These are phyloP conservation scores for Chrysanthemum lavandulifolium DNA, from an alignment of 129 eudicot genomes.

Conservation along the genomic window DNA sequence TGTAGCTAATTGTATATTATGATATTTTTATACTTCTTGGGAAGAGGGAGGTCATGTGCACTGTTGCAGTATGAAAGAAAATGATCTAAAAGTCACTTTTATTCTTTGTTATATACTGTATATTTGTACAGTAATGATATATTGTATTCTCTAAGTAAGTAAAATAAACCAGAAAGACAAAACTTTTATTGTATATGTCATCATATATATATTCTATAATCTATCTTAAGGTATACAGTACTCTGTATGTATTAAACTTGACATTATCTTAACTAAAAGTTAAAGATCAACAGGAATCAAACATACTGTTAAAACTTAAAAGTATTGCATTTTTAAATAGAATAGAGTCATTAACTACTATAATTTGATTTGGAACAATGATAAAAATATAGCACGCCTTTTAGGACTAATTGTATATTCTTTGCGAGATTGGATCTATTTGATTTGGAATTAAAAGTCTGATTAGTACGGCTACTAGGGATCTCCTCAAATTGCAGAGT, in stretches of 20 bases:
- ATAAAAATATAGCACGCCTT: constrained; percentile 28
- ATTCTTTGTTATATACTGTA: neutral
- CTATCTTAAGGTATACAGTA: too few relatives aligned
- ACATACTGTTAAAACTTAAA: neutral
- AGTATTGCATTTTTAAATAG: neutral
- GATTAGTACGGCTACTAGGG: constrained; percentile 31
- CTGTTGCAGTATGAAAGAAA: constrained; percentile 12
- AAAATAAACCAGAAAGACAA: too few relatives aligned
- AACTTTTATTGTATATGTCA: too few relatives aligned
- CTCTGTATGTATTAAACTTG: neutral
- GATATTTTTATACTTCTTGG: constrained; percentile 5
- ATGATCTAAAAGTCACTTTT: constrained; percentile 12
- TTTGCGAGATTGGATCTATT: constrained; percentile 34
- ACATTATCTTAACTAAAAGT: neutral
- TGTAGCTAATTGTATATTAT: constrained; percentile 6
- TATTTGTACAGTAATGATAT: too few relatives aligned
- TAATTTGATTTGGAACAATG: neutral
- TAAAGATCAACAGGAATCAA: neutral
- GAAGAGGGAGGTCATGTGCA: constrained; percentile 31
- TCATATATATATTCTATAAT: too few relatives aligned
- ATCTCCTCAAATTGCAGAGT: constrained; percentile 11
- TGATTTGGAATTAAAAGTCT: constrained; percentile 24
- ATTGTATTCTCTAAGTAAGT: too few relatives aligned
- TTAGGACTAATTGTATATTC: constrained; percentile 5
- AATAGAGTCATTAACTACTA: neutral